These are phyloP conservation scores for Parafenestella ontariensis DNA, from an alignment of 2,329 filamentous ascomycete species.

Conservation along the genomic window DNA sequence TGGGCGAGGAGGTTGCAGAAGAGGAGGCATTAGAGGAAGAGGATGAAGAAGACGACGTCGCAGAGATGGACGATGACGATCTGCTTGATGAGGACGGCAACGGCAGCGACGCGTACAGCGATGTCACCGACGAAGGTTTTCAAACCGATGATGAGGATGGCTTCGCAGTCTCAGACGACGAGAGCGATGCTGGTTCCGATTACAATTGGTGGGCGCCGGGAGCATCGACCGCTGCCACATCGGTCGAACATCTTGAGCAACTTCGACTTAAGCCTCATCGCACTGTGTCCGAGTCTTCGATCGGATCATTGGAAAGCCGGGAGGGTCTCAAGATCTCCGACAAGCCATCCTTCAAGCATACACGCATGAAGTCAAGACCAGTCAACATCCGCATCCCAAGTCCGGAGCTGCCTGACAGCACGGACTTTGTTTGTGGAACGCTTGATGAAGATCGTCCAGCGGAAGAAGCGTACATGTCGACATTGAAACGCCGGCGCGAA, in stretches of 20 bases:
- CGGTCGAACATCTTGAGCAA: conserved; percentile 56
- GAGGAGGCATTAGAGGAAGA: conserved; percentile 76
- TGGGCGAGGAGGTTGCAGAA: conserved; percentile 90
- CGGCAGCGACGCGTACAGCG: conserved; percentile 43
- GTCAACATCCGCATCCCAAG: conserved; percentile 68
- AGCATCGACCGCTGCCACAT: conserved; percentile 60
- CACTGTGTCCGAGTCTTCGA: conserved; percentile 60
- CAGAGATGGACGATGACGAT: conserved; percentile 53
- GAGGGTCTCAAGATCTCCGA: conserved; percentile 37
- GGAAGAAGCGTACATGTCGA: conserved; percentile 92
- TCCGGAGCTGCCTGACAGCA: conserved; percentile 92
- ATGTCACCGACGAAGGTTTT: conserved; percentile 69
- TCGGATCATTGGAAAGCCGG: conserved; percentile 58
- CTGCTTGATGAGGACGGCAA: conserved; percentile 58
- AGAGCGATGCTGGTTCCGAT: conserved; percentile 69
- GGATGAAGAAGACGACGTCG: conserved; percentile 56
- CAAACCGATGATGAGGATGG: conserved; percentile 81
- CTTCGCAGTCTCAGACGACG: conserved; percentile 73
- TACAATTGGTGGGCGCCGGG: conserved; percentile 69
- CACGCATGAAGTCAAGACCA: conserved; percentile 57
- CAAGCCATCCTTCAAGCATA: conserved; percentile 42
- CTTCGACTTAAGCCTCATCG: conserved; percentile 56
- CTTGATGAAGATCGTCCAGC: conserved; percentile 92
- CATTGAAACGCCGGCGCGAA: conserved; percentile 79
- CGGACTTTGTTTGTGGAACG: conserved; percentile 98